Conservation (phyloP, 2,329 filamentous ascomycete species). For the Colletotrichum sp. region DNA sequence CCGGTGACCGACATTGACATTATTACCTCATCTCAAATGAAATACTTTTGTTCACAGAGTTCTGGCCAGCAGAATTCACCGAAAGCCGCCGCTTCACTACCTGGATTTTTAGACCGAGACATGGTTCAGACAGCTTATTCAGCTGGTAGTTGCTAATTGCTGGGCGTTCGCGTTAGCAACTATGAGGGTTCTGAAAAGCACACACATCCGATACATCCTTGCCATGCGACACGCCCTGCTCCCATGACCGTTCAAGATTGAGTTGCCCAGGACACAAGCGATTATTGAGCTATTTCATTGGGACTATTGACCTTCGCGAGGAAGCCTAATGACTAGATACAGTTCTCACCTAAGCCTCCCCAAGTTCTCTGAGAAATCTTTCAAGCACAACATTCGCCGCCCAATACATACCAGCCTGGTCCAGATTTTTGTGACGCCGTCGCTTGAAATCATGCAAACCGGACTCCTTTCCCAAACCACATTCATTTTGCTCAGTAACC, state of each 20-base stretch:
- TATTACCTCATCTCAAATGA: neutral
- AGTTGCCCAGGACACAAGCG: neutral
- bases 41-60: neutral
- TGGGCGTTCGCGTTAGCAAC: neutral
- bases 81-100: neutral
- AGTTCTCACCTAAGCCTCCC: neutral
- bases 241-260: neutral
- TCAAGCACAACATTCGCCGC: neutral
- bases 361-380: neutral
- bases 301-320: neutral
- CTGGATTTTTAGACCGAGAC: neutral
- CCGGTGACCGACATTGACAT: neutral
- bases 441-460: constrained; percentile 11
- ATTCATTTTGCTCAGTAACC: neutral
- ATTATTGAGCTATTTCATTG: neutral
- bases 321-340: neutral
- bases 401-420: constrained; percentile 11
- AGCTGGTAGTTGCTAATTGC: neutral
- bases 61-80: neutral
- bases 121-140: neutral
- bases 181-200: neutral
- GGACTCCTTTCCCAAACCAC: constrained; percentile 1
- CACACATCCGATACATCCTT: neutral
- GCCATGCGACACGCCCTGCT: neutral
- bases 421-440: constrained; percentile 18